These are phyloP conservation scores for Gynochthodes officinalis DNA, from an alignment of 257 asterid genomes.

Conservation along the genomic window DNA sequence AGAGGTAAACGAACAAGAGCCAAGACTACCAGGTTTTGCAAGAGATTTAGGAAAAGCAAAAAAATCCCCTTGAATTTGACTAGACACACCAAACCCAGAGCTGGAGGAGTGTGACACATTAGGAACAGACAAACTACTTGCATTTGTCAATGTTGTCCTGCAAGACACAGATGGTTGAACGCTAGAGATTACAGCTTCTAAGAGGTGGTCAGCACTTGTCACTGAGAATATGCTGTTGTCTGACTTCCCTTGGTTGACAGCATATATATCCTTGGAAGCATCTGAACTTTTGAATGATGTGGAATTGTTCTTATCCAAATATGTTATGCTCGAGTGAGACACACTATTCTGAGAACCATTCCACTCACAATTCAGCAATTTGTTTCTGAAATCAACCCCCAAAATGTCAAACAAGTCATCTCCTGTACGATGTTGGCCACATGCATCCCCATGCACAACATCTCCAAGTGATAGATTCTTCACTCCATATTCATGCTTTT, in stretches of 20 bases:
- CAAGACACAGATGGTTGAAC: conserved; percentile 47
- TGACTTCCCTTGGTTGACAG: conserved; percentile 40
- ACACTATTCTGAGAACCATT: conserved; percentile 29
- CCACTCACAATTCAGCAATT: conserved; percentile 49
- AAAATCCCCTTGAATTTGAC: conserved; percentile 49
- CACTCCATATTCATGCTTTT: conserved; percentile 28
- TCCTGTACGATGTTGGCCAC: conserved; percentile 37
- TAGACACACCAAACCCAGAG: conserved; percentile 42
- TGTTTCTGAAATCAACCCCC: conserved; percentile 77
- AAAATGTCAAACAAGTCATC: conserved; percentile 81
- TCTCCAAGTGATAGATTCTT: conserved; percentile 20
- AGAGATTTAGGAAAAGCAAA: conserved; percentile 54
- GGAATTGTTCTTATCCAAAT: conserved; percentile 26
- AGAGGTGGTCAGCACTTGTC: conserved; percentile 51
- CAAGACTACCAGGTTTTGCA: conserved; percentile 37
- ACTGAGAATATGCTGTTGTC: conserved; percentile 48
- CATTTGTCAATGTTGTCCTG: conserved; percentile 44
- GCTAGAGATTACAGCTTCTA: conserved; percentile 69
- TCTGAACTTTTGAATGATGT: conserved; percentile 30
- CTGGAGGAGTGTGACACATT: conserved; percentile 42
- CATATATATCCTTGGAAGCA: conserved; percentile 34
- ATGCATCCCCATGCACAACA: conserved; percentile 32
- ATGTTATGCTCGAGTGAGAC: conserved; percentile 28
- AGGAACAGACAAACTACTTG: conserved; percentile 46
- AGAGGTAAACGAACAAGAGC: conserved; percentile 43